These are phyloP conservation scores for Letharia columbiana DNA, from an alignment of 495 filamentous ascomycete genomes.

Conservation along the genomic window DNA sequence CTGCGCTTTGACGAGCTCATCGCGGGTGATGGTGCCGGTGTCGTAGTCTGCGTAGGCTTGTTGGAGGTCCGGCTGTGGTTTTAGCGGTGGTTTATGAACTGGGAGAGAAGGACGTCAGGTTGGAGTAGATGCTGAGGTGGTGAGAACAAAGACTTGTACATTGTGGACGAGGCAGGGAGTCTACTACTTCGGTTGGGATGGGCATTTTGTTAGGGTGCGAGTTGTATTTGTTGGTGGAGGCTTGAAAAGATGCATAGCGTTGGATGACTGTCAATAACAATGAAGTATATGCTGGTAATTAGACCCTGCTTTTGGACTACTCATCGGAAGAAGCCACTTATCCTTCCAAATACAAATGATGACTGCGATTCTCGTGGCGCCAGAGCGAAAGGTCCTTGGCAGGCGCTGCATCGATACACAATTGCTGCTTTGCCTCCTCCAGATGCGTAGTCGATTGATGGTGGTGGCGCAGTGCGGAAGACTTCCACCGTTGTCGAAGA, in stretches of 20 bases:
- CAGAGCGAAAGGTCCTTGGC: not conserved
- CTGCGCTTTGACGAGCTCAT: conserved; percentile 29
- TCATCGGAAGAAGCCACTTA: not conserved
- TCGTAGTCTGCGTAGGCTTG: conserved; percentile 35
- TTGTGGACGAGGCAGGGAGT: conserved; percentile 36
- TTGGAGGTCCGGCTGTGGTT: conserved; percentile 27
- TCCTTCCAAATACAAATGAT: not conserved
- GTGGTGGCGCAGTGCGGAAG: not conserved
- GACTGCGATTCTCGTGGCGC: not conserved
- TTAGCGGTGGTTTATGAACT: not conserved
- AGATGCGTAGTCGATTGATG: not conserved
- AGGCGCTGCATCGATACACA: not conserved
- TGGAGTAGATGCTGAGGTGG: no score
- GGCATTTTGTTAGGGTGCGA: conserved; percentile 19
- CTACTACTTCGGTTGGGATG: conserved; percentile 36
- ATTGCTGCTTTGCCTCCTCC: not conserved
- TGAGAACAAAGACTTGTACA: conserved; percentile 9
- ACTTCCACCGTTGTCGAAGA: not conserved
- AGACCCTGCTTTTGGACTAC: not conserved
- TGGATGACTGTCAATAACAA: not conserved
- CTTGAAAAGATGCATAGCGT: not conserved
- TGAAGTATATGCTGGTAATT: not conserved
- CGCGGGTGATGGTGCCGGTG: conserved; percentile 27
- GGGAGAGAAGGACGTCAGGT: not conserved
- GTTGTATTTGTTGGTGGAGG: not conserved